Evolutionary conservation across 495 filamentous ascomycete genomes (phyloP).

Genomic region (Aspergillus leporis): DNA sequence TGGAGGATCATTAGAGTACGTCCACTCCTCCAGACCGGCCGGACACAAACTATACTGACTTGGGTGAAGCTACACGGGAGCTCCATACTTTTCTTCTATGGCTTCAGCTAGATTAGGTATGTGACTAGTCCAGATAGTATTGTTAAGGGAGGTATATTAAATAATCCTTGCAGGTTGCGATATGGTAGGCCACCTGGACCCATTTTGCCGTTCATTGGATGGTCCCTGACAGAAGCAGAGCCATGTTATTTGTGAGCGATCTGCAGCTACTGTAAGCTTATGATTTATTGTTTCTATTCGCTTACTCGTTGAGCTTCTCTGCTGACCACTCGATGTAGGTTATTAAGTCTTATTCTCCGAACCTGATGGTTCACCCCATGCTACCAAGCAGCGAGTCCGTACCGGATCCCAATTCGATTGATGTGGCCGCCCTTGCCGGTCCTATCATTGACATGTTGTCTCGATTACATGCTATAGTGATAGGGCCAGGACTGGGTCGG

Average conservation of each 20-base stretch:
- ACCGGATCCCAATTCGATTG: slow-evolving; percentile 40
- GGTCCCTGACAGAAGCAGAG: slow-evolving; percentile 56
- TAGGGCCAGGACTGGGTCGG: slow-evolving; percentile 89
- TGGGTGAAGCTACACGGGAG: slow-evolving; percentile 77
- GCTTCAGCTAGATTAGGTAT: slow-evolving; percentile 79
- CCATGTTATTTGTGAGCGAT: slow-evolving; percentile 93
- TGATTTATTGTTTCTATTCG: background rate
- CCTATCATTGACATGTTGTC: slow-evolving; percentile 78
- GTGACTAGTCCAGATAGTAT: background rate
- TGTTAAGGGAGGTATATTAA: background rate
- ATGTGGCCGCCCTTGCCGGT: slow-evolving; percentile 61
- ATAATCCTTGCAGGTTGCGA: slow-evolving; percentile 60
- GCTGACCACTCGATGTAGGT: slow-evolving; percentile 43
- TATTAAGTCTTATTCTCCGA: slow-evolving; percentile 97
- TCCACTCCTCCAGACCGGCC: background rate
- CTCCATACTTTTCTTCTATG: slow-evolving; percentile 97
- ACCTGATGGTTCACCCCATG: slow-evolving; percentile 96
- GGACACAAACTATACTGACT: slow-evolving; percentile 18
- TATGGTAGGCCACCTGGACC: slow-evolving; percentile 55
- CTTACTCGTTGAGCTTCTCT: background rate
- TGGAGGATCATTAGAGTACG: slow-evolving; percentile 84
- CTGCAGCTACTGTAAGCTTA: slow-evolving; percentile 60
- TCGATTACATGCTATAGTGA: slow-evolving; percentile 87
- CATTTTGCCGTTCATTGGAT: background rate
- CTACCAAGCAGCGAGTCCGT: slow-evolving; percentile 70